Base-by-base conservation (phyloP, 1,284 basidiomycete species). In the Exsudoporus floridanus region DNA sequence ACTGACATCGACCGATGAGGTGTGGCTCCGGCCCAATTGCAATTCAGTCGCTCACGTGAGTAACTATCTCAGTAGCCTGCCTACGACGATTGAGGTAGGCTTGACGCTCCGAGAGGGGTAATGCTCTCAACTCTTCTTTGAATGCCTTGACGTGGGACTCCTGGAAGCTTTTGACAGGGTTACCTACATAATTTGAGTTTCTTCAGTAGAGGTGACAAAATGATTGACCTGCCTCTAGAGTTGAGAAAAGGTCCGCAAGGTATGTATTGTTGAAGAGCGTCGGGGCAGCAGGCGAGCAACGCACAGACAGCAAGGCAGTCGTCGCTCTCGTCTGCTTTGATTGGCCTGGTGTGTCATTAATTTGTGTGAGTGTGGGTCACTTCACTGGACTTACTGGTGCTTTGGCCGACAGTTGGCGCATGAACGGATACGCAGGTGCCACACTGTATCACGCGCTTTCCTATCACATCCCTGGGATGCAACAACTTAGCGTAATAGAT, bases 361-460 rank as follows among this genome's bases (percentile, higher is more conserved):
- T 19, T 10, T 21, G 14, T 25, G 21, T 21, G 38, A 10, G 28
- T 21, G 19, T 21, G 19, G 23, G 39, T 14, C 12, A 42, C n/a
- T 7, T 19, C 14, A 41, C 12, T 25, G n/a, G 9, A 8, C 66
- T 59, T 49, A 70, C 64, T 55, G 58, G 47, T 67, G 54, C 47
- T 60, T 70, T 33, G 53, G 30, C 5, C 67, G 62, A 46, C 64
- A 66, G 21, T 40, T 12, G 5, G 49, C 60, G 45, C 64, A 66
- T 14, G 66, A 67, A 13, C 65, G 67, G 50, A 70, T 52, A 23
- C 66, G 64, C 49, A 66, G 46, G 39, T 70, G 67, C 64, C 64
- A 70, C 34, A 69, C 55, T 16, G 49, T 70, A 46, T 69, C 57
- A 9, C 64, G 58, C 12, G 66, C 64, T 52, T 54, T 69, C 42